Conservation (phyloP, 495 filamentous ascomycete genomes). For the Penicillium argentinense region DNA sequence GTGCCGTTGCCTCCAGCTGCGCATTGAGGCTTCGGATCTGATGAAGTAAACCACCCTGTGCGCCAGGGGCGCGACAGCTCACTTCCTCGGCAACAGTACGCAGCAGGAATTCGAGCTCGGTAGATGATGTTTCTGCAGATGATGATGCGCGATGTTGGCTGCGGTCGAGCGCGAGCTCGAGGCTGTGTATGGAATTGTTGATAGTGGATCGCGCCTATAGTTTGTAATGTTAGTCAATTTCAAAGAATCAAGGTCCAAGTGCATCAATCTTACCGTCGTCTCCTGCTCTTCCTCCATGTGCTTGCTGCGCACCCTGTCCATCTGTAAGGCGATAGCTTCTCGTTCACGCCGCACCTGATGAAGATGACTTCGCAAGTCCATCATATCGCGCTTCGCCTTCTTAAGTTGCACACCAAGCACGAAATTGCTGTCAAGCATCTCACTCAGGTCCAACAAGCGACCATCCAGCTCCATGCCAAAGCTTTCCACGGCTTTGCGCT, state of each 20-base stretch:
- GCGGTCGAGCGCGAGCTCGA: conserved; percentile 48
- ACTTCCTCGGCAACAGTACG: conserved; percentile 43
- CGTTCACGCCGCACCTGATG: conserved; percentile 62
- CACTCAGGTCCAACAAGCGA: conserved; percentile 54
- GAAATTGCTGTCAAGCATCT: conserved; percentile 63
- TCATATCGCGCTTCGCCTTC: conserved; percentile 63
- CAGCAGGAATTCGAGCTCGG: conserved; percentile 44
- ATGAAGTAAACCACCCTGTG: conserved; percentile 40
- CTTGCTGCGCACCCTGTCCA: conserved; percentile 65
- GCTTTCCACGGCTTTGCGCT: conserved; percentile 63
- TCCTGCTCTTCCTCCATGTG: conserved; percentile 47
- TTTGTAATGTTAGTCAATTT: conserved; percentile 9
- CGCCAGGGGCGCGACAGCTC: conserved; percentile 37
- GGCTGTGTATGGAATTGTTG: conserved; percentile 46
- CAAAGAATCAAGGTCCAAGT: background rate
- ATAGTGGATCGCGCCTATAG: conserved; percentile 41
- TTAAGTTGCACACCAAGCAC: conserved; percentile 61
- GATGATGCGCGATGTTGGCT: conserved; percentile 28
- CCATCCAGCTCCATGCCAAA: conserved; percentile 66
- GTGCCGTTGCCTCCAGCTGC: conserved; percentile 40
- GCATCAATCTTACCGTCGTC: conserved; percentile 32
- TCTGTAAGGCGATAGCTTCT: conserved; percentile 64
- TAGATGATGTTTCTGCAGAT: conserved; percentile 21
- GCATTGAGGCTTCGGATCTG: conserved; percentile 47
- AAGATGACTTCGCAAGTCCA: conserved; percentile 62